Percentiles rank a stretch among this genome's conserved stretches.
These are phyloP conservation scores for Backusella luteola DNA, from an alignment of 192 early-diverging fungal species.

Conservation along the genomic window DNA sequence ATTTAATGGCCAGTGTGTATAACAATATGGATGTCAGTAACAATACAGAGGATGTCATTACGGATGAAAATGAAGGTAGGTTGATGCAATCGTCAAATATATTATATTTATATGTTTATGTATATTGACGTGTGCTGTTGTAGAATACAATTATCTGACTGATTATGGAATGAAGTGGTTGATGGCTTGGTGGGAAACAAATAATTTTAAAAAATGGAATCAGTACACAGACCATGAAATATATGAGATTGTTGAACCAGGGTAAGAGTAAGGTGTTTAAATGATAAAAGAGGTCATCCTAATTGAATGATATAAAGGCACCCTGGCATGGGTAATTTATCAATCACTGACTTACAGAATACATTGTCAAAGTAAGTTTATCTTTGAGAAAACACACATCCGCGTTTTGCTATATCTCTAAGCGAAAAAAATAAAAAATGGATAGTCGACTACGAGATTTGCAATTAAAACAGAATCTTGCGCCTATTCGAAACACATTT, in stretches of 20 bases:
- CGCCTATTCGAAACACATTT: slow-evolving; percentile 44
- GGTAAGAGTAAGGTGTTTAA: slow-evolving; percentile 15
- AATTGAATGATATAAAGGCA: slow-evolving; percentile 22
- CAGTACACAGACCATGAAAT: slow-evolving; percentile 55
- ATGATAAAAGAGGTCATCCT: neutral
- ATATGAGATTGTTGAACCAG: slow-evolving; percentile 57
- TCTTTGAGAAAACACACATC: too few relatives aligned
- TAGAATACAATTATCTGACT: slow-evolving; percentile 52
- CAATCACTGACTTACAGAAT: slow-evolving; percentile 48
- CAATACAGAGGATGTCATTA: slow-evolving; percentile 26
- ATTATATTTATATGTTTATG: neutral
- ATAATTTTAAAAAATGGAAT: slow-evolving; percentile 68
- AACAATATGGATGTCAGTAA: slow-evolving; percentile 1
- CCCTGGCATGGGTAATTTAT: slow-evolving; percentile 52
- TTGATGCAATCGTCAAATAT: too few relatives aligned
- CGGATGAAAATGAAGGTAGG: slow-evolving; percentile 35
- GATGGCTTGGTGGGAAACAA: slow-evolving; percentile 65
- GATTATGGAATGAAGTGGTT: slow-evolving; percentile 68
- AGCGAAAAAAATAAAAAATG: neutral
- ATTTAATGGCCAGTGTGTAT: slow-evolving; percentile 24
- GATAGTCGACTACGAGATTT: slow-evolving; percentile 50
- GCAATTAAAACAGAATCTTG: slow-evolving; percentile 46
- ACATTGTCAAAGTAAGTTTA: slow-evolving; percentile 50
- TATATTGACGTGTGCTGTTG: neutral
- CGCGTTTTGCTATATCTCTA: too few relatives aligned